Evolutionary conservation across 805 yeast species (phyloP), one percentile per base, ranked within the genome.

Genomic region (Saccharomycopsis lassenensis): DNA sequence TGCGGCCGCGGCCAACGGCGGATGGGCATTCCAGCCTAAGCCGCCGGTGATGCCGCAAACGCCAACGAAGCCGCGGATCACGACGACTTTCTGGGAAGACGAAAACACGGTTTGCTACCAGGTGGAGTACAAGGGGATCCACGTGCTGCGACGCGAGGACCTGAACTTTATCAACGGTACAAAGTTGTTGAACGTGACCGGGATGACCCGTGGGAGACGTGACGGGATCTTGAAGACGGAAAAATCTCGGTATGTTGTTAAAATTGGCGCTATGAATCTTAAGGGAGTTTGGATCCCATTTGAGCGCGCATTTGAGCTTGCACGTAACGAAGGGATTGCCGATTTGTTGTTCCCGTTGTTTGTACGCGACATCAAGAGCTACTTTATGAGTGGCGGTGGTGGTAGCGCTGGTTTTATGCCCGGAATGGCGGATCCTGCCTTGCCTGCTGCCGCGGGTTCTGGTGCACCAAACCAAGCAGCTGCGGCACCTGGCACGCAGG

Each of bases 231-330:
- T 82, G 44, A 82, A 82, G 59, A 72, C 77, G 40, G 91, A 81
- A 53, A 76, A 77, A 49, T 67, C 73, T 29, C 65, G 91, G 28
- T 83, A 79, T 51, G 93, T 82, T 17, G 89, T 82, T 29, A 82
- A 82, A 57, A 77, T 80, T 43, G 94, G 94, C 4, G 76, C 86
- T 10, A 81, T 82, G 87, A 87, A 82, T 55, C 62, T 82, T 48
- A 82, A 82, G 59, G 94, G 94, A 25, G 93, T 82, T 31, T 82
- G 94, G 94, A 80, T 82, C 41, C 93, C 94, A 1, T 80, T 79
- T 52, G 89, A 81, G 44, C 63, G 91, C 34, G 94, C 93, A 1
- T 61, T 75, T 31, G 78, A 79, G 23, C 77, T 81, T 73, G 93
- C 94, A 12, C 79, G 78, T 55, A 64, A 77, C 44, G 91, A 82